Conservation (phyloP, 2,329 filamentous ascomycete genomes). For the Fusarium sp. region DNA sequence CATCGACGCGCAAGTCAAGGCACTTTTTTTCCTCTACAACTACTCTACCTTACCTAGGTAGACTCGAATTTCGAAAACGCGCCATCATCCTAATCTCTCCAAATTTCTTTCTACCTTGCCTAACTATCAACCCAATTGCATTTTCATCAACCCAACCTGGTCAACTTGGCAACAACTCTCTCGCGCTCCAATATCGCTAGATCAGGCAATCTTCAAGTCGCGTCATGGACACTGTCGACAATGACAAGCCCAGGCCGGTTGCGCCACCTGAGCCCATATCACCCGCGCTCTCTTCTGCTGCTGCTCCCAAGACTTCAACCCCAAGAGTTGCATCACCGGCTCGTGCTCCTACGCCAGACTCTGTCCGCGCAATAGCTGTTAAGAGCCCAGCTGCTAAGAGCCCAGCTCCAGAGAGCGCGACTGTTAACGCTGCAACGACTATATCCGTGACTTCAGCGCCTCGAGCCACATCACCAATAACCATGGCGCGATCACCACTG, state of each 20-base stretch:
- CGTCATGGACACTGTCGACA: conserved; percentile 42
- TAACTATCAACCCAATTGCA: neutral
- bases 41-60: conserved; percentile 2
- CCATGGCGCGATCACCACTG: conserved; percentile 25
- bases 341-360: conserved; percentile 38
- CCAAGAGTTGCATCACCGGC: conserved; percentile 35
- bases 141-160: neutral
- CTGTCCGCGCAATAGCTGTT: conserved; percentile 30
- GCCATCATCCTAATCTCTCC: conserved; percentile 4
- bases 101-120: neutral
- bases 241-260: conserved; percentile 43
- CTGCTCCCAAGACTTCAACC: conserved; percentile 33
- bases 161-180: conserved; percentile 7
- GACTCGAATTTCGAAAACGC: conserved; percentile 17
- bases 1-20: conserved; percentile 24
- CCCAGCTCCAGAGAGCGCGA: conserved; percentile 18
- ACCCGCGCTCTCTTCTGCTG: conserved; percentile 40
- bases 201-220: conserved; percentile 18
- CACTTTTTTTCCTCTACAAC: conserved; percentile 14
- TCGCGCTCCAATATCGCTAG: conserved; percentile 15
- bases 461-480: conserved; percentile 9
- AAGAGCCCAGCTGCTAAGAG: conserved; percentile 30
- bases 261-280: conserved; percentile 45
- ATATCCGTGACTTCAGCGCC: conserved; percentile 11
- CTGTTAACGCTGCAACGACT: conserved; percentile 13